A percentile compares a stretch with the other conserved stretches of the same genome.
These are phyloP conservation scores for Ambrosia trifida DNA, from an alignment of 129 eudicot species.

Conservation along the genomic window DNA sequence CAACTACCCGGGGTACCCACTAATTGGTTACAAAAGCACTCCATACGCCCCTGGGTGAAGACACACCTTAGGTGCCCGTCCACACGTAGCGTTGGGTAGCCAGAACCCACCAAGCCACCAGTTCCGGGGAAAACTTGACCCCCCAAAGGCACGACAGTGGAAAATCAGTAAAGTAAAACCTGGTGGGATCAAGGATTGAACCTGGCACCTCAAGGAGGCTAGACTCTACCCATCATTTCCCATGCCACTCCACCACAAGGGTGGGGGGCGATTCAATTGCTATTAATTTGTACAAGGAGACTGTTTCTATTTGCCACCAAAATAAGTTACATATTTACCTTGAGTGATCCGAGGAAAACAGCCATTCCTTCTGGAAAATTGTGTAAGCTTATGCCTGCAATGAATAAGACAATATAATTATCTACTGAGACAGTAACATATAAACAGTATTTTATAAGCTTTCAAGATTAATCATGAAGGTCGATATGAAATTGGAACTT, in stretches of 20 bases:
- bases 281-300: not conserved
- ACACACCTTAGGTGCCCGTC: no score
- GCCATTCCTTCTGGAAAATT: conserved; percentile 99
- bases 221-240: no score
- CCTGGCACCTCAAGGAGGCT: no score
- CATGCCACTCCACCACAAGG: no score
- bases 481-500: conserved; percentile 14
- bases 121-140: no score
- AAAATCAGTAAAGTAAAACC: not conserved
- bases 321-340: conserved; percentile 46
- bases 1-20: no score
- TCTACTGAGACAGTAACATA: not conserved
- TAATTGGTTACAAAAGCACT: no score
- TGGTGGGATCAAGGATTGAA: no score
- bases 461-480: conserved; percentile 10
- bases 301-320: not conserved
- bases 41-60: no score
- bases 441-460: not conserved
- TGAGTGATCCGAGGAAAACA: conserved; percentile 95
- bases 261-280: not conserved
- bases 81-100: no score
- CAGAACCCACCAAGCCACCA: no score
- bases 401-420: conserved; percentile 14
- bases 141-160: no score
- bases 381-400: conserved; percentile 91